Evolutionary conservation across 345 rosid genomes (phyloP).

Genomic region (Salix koriyanagi): DNA sequence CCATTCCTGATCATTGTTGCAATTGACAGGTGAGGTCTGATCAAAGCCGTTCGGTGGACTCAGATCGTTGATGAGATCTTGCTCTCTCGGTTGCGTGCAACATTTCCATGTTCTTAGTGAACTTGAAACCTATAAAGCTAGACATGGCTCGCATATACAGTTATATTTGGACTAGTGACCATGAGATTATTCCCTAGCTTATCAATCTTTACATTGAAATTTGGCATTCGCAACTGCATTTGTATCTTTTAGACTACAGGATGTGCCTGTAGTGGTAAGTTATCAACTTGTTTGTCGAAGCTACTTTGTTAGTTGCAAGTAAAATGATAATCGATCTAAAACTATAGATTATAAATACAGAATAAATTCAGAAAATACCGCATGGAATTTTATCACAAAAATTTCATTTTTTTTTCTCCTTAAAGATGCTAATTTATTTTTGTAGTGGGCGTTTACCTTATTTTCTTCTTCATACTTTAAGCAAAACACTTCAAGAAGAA

Average conservation of each 20-base stretch:
- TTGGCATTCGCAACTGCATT: no score
- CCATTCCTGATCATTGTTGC: background rate
- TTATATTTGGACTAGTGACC: no score
- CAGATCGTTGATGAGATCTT: background rate
- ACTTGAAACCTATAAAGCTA: background rate
- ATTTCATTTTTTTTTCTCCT: no score
- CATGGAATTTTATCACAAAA: no score
- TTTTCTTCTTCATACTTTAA: no score
- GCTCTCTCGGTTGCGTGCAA: background rate
- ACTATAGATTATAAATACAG: no score
- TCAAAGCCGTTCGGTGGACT: slow-evolving; percentile 19
- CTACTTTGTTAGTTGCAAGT: background rate
- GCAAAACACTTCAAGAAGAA: no score
- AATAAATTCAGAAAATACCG: no score
- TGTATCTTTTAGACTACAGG: background rate
- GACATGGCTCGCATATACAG: background rate
- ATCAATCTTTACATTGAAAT: background rate
- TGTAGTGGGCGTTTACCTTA: no score
- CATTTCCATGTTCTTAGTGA: background rate
- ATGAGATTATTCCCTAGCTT: background rate
- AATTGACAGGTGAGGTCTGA: slow-evolving; percentile 51
- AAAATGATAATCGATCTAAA: no score
- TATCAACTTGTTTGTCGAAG: background rate
- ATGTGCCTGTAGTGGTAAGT: background rate
- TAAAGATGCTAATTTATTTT: no score